Base-by-base conservation (phyloP, 2,329 filamentous ascomycete genomes). In the Fusarium mundagurra region DNA sequence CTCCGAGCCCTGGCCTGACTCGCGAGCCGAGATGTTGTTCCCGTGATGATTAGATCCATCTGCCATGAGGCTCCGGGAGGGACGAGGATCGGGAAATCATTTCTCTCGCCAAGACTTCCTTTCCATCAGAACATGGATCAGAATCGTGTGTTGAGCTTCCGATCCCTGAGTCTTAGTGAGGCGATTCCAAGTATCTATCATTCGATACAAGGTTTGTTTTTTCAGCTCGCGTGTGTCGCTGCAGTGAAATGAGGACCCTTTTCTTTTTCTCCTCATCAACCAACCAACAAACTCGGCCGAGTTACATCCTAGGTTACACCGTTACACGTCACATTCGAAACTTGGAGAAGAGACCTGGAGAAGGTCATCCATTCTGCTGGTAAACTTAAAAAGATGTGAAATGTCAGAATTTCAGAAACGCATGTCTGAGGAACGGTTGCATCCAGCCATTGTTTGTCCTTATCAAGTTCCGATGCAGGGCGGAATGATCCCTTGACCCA, bases 101-200 rank as follows among this genome's bases (percentile, higher is more conserved):
- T 29, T 34, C 34, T 38, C 12, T 41, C 16, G 51, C 34, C 34
- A 55, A 31, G 51, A 18, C 34, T 41, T 41, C 5, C 34, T 29
- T 17, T 39, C n/a, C 20, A 48, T 34, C 22, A 24, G 22, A 33
- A 36, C 27, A 31, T 59, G 24, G 13, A 18, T 33, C 33, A 29
- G 29, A 27, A 57, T 69, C 58, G 34, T 33, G 36, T 43, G 47
- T 29, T 29, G n/a, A 24, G 50, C 50, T 43, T 45, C n/a, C 50
- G 50, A 58, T 57, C 39, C 29, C n/a, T 16, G 4, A 20, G 34
- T 54, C 4, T 43, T 43, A 31, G 58, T 70, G 59, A 70, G 59
- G 29, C 51, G 67, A 70, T 59, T 58, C 12, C 27, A 70, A 27
- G 51, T 43, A 65, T 54, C n/a, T n/a, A 27, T 70, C 66, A 64